Base-by-base conservation (phyloP, 2,329 filamentous ascomycete genomes). In the Trichoderma polysporum region DNA sequence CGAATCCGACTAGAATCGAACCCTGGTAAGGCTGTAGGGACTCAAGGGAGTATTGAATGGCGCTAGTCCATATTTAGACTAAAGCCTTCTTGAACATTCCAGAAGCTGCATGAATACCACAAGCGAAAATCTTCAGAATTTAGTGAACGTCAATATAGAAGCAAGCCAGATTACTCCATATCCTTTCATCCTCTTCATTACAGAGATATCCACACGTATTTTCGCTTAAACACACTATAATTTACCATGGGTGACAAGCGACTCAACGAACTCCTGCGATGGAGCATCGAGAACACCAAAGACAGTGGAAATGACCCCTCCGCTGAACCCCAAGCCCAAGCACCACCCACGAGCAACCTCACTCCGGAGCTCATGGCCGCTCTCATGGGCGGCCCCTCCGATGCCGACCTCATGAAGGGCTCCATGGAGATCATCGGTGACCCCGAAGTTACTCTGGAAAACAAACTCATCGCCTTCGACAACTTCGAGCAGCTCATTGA, bases 401-500 rank as follows among this genome's bases (percentile, higher is more conserved):
- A 99, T 70, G 93, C 95, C 25, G 93, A 98, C 69, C 86, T 96
- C 62, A 98, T 99, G 95, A 88, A 88, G 73, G 88, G 90, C 61
- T 85, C 91, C 70, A 97, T 99, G 88, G 85, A 85, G 31, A 88
- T 91, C 66, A 90, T 97, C 75, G 85, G 83, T 10, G 83, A 86
- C 72, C 81, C 88, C 9, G 85, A 90, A 66, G 82, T 90, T 66
- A 85, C 87, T 4, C 83, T 94, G 58, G 90, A 93, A 50, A 87
- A 92, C 79, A 93, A 92, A 78, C 80, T 96, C 63, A 86, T 89
- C 67, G 94, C 94, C 41, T 96, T 97, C 79, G 94, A 97, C 85
- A 97, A 97, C 81, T 91, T 97, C 70, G 94, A 97, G 81, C 92
- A 97, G 79, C 84, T 97, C 68, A 90, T 97, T 74, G 93, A 97